Evolutionary conservation across 2,329 filamentous ascomycete genomes (phyloP).

Genomic region (Drechslera avenae): DNA sequence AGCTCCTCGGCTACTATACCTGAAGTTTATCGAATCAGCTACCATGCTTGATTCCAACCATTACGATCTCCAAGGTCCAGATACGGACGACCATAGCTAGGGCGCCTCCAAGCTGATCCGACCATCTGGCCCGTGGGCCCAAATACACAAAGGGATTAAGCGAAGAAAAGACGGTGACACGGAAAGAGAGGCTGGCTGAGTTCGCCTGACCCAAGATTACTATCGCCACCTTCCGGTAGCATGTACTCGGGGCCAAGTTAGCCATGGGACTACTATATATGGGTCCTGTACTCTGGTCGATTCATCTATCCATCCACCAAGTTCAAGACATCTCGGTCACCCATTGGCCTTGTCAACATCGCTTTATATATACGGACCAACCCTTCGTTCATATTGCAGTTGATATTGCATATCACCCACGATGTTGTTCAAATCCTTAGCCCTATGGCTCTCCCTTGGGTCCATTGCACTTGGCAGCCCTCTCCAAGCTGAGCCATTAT

Average conservation of each 20-base stretch:
- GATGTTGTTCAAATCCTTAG: constrained; percentile 35
- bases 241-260: constrained; percentile 4
- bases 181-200: constrained; percentile 5
- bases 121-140: not conserved
- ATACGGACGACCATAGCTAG: not conserved
- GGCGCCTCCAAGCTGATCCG: constrained; percentile 2
- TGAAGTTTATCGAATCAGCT: constrained; percentile 2
- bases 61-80: not conserved
- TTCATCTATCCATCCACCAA: constrained; percentile 12
- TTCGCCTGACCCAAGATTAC: not conserved
- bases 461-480: constrained; percentile 38
- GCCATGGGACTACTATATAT: constrained; percentile 23
- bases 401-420: constrained; percentile 1
- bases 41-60: not conserved
- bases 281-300: constrained; percentile 7
- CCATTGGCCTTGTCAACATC: constrained; percentile 17
- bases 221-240: constrained; percentile 2
- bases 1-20: constrained; percentile 15
- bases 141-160: not conserved
- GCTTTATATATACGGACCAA: constrained; percentile 14
- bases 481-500: constrained; percentile 18
- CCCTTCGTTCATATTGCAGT: constrained; percentile 14
- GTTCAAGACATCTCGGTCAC: constrained; percentile 8
- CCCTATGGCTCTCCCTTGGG: constrained; percentile 32
- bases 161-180: constrained; percentile 8